These are phyloP conservation scores for Hypoxylon sp. DNA, from an alignment of 2,329 filamentous ascomycete species.

Conservation along the genomic window DNA sequence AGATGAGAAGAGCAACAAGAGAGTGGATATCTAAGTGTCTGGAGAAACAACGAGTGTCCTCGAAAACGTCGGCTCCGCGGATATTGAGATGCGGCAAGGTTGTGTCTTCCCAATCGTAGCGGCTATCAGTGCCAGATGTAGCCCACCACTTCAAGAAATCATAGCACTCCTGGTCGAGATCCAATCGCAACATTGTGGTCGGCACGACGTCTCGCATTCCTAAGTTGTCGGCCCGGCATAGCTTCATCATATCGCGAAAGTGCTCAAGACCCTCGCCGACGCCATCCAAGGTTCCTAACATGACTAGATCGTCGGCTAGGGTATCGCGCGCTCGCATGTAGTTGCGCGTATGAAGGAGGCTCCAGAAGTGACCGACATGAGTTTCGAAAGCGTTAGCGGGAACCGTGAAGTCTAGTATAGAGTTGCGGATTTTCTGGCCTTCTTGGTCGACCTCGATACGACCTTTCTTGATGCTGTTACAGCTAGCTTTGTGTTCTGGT, in stretches of 20 bases:
- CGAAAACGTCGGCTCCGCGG: constrained; percentile 36
- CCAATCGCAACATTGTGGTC: constrained; percentile 54
- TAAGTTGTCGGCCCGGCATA: constrained; percentile 57
- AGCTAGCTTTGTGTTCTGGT: constrained; percentile 51
- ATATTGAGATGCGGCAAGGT: constrained; percentile 40
- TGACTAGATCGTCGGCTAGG: constrained; percentile 47
- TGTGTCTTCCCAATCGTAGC: constrained; percentile 50
- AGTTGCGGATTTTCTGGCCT: constrained; percentile 50
- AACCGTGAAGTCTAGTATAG: constrained; percentile 39
- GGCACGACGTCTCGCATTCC: constrained; percentile 54
- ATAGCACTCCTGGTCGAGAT: constrained; percentile 60
- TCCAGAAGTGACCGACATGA: constrained; percentile 54
- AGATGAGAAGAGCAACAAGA: constrained; percentile 31
- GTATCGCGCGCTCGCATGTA: constrained; percentile 54
- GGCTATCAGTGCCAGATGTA: constrained; percentile 14
- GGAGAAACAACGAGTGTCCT: constrained; percentile 20
- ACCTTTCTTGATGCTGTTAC: constrained; percentile 49
- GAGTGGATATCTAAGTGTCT: constrained; percentile 17
- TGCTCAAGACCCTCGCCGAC: constrained; percentile 52
- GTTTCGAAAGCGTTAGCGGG: constrained; percentile 50
- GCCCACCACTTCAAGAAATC: constrained; percentile 53
- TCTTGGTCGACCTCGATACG: constrained; percentile 45
- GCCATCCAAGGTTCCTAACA: constrained; percentile 46
- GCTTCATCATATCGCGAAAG: constrained; percentile 53
- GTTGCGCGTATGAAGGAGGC: constrained; percentile 49